Base-by-base conservation (phyloP, 106 monocot species). In the Amphibolis antarctica region DNA sequence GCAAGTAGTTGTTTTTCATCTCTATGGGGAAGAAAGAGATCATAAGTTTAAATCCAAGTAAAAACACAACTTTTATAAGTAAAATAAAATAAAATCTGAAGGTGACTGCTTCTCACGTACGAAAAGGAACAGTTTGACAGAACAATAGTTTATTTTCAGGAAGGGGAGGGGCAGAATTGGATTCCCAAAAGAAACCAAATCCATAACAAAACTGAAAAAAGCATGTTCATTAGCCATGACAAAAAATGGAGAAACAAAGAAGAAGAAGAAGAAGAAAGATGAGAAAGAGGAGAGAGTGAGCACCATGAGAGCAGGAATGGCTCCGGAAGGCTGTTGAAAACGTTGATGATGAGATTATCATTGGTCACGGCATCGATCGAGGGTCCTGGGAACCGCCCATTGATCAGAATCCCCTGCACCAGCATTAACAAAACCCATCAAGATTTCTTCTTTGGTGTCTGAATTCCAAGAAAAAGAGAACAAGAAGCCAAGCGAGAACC, bases 301-400 rank as follows among this genome's bases (percentile, higher is more conserved):
- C 3, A 31, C 24, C 30, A 46, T 44, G 46, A 63, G 46, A 63
- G 46, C 13, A 63, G 63, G 46, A 63, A 89, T 0, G 89, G 89
- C 73, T 89, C 89, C 24, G 66, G 55, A 46, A 89, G 79, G 42
- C 53, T 76, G 66, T 89, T 89, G 74, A 53, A 67, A 46, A 89
- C 85, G 63, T 85, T 85, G 77, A 89, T 78, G 75, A 89, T 82
- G 69, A 89, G 81, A 64, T 89, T 89, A 28, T 89, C 85, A 55
- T 89, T 89, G 46, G 89, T 89, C 6, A 85, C 85, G 19, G 85
- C 79, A 57, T 89, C 82, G 21, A 89, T 85, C 76, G 72, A 66
- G 18, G 89, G 89, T 30, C 89, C 89, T 12, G 89, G 89, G 62
- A 89, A 89, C 64, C 77, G 79, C 10, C 82, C 85, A 36, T 89